These are phyloP conservation scores for Aspergillus pseudoterreus DNA, from an alignment of 2,329 filamentous ascomycete genomes.

Conservation along the genomic window DNA sequence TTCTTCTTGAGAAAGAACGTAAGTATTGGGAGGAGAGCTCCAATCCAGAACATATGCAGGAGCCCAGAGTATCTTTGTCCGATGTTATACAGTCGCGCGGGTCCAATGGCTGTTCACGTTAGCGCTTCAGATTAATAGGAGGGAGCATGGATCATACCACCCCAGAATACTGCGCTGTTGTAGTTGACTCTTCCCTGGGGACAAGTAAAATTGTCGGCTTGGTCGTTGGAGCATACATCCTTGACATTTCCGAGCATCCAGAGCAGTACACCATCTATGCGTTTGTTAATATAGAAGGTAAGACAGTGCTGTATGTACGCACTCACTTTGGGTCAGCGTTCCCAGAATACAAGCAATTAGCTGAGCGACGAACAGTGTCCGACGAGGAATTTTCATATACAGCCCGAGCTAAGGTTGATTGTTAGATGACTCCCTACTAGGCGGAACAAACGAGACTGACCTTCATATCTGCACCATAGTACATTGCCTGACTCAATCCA, in stretches of 20 bases:
- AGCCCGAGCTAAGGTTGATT: conserved; percentile 37
- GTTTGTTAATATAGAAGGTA: no score
- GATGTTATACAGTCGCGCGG: conserved; percentile 45
- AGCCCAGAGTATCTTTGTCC: conserved; percentile 47
- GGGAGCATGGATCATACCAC: conserved; percentile 8
- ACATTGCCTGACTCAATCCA: conserved; percentile 42
- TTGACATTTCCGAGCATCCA: conserved; percentile 41
- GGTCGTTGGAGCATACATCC: conserved; percentile 39
- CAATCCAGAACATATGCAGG: conserved; percentile 53
- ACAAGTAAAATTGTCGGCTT: conserved; percentile 48
- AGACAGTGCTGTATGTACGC: no score
- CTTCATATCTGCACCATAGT: conserved; percentile 50
- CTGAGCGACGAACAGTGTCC: conserved; percentile 48
- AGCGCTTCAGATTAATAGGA: no score
- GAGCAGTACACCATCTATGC: conserved; percentile 4
- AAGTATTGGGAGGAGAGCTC: conserved; percentile 23
- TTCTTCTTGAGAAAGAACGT: conserved; percentile 23
- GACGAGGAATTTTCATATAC: conserved; percentile 46
- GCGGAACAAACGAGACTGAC: no score
- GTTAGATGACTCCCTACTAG: no score
- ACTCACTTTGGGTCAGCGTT: conserved; percentile 40
- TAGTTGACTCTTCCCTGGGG: conserved; percentile 49
- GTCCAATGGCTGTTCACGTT: conserved; percentile 41
- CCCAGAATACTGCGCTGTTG: conserved; percentile 50
- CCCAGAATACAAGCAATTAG: conserved; percentile 47